Evolutionary conservation across 345 rosid species (phyloP).

Genomic region (Punica granatum): DNA sequence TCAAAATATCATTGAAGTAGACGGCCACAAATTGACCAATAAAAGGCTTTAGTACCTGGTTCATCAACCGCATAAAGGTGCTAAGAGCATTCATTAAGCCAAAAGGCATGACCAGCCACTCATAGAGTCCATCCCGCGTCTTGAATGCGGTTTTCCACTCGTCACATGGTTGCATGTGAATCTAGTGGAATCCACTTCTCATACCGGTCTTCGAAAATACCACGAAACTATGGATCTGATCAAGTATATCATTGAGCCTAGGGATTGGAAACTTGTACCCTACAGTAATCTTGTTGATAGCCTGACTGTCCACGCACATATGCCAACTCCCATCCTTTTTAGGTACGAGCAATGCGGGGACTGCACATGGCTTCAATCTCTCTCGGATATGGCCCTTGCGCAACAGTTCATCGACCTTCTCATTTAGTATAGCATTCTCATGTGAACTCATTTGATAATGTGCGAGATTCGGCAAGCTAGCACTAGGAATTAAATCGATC

Average conservation of each 20-base stretch:
- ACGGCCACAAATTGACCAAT: no score
- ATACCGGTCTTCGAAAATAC: no score
- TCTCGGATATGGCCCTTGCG: constrained; percentile 1
- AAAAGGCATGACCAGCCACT: no score
- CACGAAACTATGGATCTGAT: no score
- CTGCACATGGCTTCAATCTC: constrained; percentile 9
- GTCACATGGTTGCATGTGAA: no score
- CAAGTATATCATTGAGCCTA: not conserved
- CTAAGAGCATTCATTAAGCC: not conserved
- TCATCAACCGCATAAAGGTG: no score
- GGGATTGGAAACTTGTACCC: not conserved
- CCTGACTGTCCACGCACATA: constrained; percentile 1
- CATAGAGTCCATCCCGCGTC: not conserved
- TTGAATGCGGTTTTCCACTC: constrained; percentile 1
- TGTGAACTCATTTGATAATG: constrained; percentile 11
- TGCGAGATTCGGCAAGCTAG: constrained; percentile 5
- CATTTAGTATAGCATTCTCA: not conserved
- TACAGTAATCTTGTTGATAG: not conserved
- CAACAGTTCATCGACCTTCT: constrained; percentile 3
- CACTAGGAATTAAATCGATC: constrained; percentile 5
- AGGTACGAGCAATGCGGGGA: constrained; percentile 1
- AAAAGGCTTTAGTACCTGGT: no score
- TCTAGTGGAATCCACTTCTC: no score
- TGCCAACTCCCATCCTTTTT: constrained; percentile 2
- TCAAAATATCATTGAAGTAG: no score